A percentile compares a stretch with the other conserved stretches of the same genome.
Conservation (phyloP, 202 grass and related monocot species). For the Zoysia matrella region DNA sequence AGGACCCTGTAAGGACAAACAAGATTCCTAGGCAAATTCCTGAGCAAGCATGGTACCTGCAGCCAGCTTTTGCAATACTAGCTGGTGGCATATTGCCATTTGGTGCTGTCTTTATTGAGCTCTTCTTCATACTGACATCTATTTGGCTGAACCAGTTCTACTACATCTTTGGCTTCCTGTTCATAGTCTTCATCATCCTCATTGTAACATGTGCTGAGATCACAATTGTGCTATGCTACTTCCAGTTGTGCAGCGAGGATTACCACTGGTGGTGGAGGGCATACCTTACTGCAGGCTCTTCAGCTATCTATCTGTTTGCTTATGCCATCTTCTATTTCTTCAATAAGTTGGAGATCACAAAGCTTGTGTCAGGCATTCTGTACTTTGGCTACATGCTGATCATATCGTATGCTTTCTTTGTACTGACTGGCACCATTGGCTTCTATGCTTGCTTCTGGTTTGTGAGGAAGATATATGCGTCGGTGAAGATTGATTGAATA, state of each 20-base stretch:
- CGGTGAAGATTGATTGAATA: constrained; percentile 81
- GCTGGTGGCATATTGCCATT: constrained; percentile 73
- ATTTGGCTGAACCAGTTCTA: constrained; percentile 97
- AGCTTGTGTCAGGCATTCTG: constrained; percentile 86
- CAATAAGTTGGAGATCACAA: constrained; percentile 94
- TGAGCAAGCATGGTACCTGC: constrained; percentile 93
- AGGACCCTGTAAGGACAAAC: constrained; percentile 93
- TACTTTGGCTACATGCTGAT: constrained; percentile 98
- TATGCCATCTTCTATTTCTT: constrained; percentile 96
- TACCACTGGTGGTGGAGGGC: constrained; percentile 98
- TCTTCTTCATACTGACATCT: constrained; percentile 93
- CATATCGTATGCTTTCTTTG: constrained; percentile 72
- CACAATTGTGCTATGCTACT: constrained; percentile 89
- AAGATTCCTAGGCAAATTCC: constrained; percentile 94
- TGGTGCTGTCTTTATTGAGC: constrained; percentile 57
- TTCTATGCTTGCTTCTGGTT: constrained; percentile 71
- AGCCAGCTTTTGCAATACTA: constrained; percentile 83
- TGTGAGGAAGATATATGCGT: constrained; percentile 85
- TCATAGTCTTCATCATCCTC: constrained; percentile 90
- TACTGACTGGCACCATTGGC: too few species aligned
- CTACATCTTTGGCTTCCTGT: constrained; percentile 96
- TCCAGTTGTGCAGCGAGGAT: constrained; percentile 40
- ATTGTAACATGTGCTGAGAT: constrained; percentile 89
- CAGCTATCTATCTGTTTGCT: constrained; percentile 80
- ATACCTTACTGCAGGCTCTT: constrained; percentile 86